Conservation (phyloP, 371 early-diverging fungal genomes). For the Fennellomyces sp. region DNA sequence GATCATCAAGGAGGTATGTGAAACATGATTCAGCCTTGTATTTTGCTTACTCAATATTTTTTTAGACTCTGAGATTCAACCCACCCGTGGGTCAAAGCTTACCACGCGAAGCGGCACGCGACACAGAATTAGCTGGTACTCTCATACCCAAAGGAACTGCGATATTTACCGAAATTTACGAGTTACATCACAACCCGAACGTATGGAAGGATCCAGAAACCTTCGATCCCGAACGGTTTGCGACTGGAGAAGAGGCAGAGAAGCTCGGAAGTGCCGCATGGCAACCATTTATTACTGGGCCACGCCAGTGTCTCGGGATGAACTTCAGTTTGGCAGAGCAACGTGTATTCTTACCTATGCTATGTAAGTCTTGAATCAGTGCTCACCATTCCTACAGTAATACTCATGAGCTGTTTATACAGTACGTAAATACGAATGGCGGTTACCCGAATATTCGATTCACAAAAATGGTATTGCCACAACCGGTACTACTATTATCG, state of each 20-base stretch:
- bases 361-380: no score
- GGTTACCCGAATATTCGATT: slow-evolving; percentile 13
- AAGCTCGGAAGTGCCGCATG: slow-evolving; percentile 22
- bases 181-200: slow-evolving; percentile 8
- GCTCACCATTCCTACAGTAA: no score
- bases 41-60: background rate
- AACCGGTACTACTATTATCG: no score
- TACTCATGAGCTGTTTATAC: no score
- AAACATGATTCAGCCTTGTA: background rate
- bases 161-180: slow-evolving; percentile 8
- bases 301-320: slow-evolving; percentile 40
- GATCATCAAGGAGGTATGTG: slow-evolving; percentile 26
- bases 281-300: slow-evolving; percentile 46
- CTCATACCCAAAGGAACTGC: slow-evolving; percentile 18
- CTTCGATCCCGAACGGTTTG: slow-evolving; percentile 18
- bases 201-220: slow-evolving; percentile 13
- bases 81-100: slow-evolving; percentile 26
- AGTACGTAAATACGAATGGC: slow-evolving; percentile 24
- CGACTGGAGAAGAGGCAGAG: slow-evolving; percentile 8
- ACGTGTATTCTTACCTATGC: slow-evolving; percentile 14
- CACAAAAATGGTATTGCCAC: slow-evolving; percentile 11
- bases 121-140: slow-evolving; percentile 30
- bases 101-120: slow-evolving; percentile 20
- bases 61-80: background rate
- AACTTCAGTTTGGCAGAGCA: slow-evolving; percentile 24